Evolutionary conservation across 2,329 filamentous ascomycete species (phyloP), one percentile per base, ranked within the genome.

Genomic region (Colletotrichum truncatum): DNA sequence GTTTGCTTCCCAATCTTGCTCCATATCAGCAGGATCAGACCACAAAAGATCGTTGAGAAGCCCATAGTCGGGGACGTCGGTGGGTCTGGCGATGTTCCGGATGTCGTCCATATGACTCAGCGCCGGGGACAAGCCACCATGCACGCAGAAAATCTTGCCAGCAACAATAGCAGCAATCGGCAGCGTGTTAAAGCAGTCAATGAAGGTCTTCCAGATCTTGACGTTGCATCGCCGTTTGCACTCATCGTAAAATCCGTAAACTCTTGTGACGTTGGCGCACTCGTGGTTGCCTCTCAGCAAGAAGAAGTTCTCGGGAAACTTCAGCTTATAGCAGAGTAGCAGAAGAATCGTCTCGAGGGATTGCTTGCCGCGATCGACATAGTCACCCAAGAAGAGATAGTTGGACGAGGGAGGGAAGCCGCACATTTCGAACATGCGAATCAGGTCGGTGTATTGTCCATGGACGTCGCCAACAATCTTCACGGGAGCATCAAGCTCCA

Each of bases 51-150:
- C 96, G 76, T 98, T 98, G 61, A 99, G 84, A 57, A 99, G 81
- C 11, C 96, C 96, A 76, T 98, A 98, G 75, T 99, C 96, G 6
- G 96, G 96, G 18, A 99, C 96, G 75, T 99, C 96, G 1, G 96
- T 99, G 10, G 96, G 96, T 60, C 96, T 90, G 52, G 93, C 93
- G 78, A 99, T 98, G 75, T 97, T 92, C 70, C 96, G 91, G 72
- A 99, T 99, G 76, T 99, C 95, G 73, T 98, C 96, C 96, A 99
- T 99, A 73, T 98, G 94, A 59, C 91, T 91, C 52, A 99, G 85
- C 49, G 93, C 94, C 2, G 96, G 96, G 11, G 94, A 98, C 21
- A 99, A 84, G 12, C 96, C 96, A 53, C 96, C 96, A 74, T 99
- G 96, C 14, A 98, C 95, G 74, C 94, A 98, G 77, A 98, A 98